Percentiles rank a stretch among this genome's conserved stretches.
Conservation (phyloP, 306 rosid genomes). For the Cicer bijugum region DNA sequence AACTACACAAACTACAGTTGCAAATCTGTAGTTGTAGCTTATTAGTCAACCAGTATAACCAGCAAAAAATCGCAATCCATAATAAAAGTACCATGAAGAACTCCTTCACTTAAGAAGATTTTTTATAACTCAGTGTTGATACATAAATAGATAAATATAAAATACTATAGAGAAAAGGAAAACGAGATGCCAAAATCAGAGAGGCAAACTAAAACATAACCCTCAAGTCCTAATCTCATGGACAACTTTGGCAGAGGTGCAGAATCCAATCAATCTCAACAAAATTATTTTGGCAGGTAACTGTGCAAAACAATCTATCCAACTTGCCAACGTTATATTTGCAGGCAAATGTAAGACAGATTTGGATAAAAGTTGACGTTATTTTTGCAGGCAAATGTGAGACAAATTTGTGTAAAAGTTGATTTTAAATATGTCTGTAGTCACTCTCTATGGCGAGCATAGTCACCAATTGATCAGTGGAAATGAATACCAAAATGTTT, state of each 20-base stretch:
- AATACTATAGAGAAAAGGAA: not conserved
- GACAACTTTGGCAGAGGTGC: constrained; percentile 18
- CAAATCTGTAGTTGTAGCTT: not conserved
- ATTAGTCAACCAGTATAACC: not conserved
- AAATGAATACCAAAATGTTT: constrained; percentile 26
- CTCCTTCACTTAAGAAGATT: not conserved
- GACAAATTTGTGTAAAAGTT: constrained; percentile 10
- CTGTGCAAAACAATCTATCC: constrained; percentile 28
- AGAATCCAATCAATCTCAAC: not conserved
- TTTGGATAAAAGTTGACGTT: constrained; percentile 5
- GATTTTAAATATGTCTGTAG: constrained; percentile 1
- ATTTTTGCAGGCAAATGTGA: constrained; percentile 33
- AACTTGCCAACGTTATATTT: constrained; percentile 25
- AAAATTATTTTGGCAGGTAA: constrained; percentile 25
- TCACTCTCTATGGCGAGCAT: constrained; percentile 10
- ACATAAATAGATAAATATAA: constrained; percentile 3
- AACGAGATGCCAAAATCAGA: not conserved
- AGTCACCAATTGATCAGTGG: constrained; percentile 14
- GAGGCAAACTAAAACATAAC: constrained; percentile 10
- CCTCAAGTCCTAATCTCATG: constrained; percentile 30
- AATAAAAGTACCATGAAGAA: not conserved
- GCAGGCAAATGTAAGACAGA: constrained; percentile 25
- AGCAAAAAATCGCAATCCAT: not conserved
- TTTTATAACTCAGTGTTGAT: not conserved
- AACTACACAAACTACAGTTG: not conserved